Base-by-base conservation (phyloP, 1,284 basidiomycete species). In the Hortiboletus rubellus region DNA sequence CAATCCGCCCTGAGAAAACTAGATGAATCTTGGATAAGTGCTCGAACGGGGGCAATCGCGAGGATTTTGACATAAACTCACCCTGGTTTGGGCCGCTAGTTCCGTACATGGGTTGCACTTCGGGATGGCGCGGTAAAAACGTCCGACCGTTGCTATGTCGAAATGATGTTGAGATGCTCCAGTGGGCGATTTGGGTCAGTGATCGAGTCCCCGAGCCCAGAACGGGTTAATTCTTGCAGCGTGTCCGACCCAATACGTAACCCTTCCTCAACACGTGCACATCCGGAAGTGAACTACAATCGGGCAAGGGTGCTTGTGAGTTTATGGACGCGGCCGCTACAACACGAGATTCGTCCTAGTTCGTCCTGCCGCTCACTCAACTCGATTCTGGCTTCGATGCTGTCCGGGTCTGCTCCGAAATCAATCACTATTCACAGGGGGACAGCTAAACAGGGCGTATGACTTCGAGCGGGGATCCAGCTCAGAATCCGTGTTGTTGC, bases 151-250 rank as follows among this genome's bases (percentile, higher is more conserved):
- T 69, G 68, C 65, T 24, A 72, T 50, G 68, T 55, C 53, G 47
- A 45, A 68, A 37, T 58, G 63, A 60, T 60, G 55, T 46, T 40
- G 49, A 33, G 56, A 56, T 51, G 47, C 53, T 17, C 49, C 55
- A 53, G 49, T 38, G 56, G 27, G 48, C 59, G 60, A 64, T 72
- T 66, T 49, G 55, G 60, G 70, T 69, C 58, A 62, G 47, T 58
- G 63, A 69, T 71, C 65, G 68, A 53, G 59, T 64, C 53, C 38
- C 68, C 59, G 64, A 58, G 54, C 50, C 66, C 61, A 70, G 63
- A 69, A 67, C 42, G 48, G 57, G 66, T 42, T 42, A 47, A 44
- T 52, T 50, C 57, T 58, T 46, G 60, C 68, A 63, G 54, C 67
- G 62, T 68, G 69, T 50, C 47, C 50, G 60, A 48, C 45, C 36